These are phyloP conservation scores for Prunus davidiana DNA, from an alignment of 306 rosid genomes.

Conservation along the genomic window DNA sequence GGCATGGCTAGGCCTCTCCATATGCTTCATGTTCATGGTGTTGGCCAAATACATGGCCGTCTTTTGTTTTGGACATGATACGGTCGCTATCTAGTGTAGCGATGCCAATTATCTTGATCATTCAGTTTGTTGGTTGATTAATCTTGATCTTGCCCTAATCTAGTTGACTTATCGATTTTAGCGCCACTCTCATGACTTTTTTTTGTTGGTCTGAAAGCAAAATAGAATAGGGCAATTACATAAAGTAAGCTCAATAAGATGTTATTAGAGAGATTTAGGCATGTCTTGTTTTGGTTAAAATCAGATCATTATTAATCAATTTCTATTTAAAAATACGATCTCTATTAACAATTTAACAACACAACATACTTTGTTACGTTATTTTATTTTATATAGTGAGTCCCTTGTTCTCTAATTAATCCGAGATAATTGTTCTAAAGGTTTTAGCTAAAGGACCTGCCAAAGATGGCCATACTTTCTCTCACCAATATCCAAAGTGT, in stretches of 20 bases:
- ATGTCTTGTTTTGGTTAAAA: too few species aligned
- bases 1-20: not conserved
- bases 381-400: not conserved
- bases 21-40: not conserved
- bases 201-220: too few species aligned
- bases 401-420: not conserved
- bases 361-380: not conserved
- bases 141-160: not conserved
- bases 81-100: not conserved
- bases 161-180: not conserved
- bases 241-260: too few species aligned
- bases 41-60: not conserved
- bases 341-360: not conserved
- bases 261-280: too few species aligned
- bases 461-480: not conserved
- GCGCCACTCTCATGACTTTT: not conserved
- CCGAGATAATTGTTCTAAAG: not conserved
- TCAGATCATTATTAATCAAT: not conserved
- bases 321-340: not conserved
- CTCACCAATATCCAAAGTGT: not conserved
- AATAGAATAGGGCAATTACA: too few species aligned
- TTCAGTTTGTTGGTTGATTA: not conserved
- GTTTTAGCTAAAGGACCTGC: not conserved
- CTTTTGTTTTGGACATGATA: conserved; percentile 1
- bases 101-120: not conserved